These are phyloP conservation scores for Carex pumila DNA, from an alignment of 176 grass and related monocot genomes.

Conservation along the genomic window DNA sequence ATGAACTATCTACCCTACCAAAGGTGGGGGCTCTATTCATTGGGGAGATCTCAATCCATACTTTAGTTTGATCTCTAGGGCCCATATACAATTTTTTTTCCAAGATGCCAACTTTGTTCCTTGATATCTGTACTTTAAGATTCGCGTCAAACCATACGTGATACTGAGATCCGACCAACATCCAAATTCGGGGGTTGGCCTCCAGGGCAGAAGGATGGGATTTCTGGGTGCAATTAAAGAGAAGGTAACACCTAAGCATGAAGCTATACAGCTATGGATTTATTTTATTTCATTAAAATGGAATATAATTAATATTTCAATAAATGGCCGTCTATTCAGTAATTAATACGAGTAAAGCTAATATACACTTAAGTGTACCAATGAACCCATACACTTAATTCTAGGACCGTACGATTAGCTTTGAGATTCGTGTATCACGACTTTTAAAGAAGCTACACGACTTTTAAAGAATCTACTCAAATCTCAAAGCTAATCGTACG, in stretches of 20 bases:
- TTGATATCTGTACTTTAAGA: neutral
- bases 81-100: neutral
- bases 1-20: neutral
- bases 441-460: too few species aligned
- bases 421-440: too few species aligned
- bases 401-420: too few species aligned
- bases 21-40: neutral
- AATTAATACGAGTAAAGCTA: too few species aligned
- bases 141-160: neutral
- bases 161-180: slow-evolving; percentile 17
- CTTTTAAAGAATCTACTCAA: too few species aligned
- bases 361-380: too few species aligned
- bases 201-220: neutral
- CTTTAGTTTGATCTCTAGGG: slow-evolving; percentile 19
- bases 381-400: too few species aligned
- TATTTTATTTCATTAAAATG: neutral
- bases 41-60: slow-evolving; percentile 16
- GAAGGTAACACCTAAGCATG: neutral
- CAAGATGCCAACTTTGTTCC: neutral
- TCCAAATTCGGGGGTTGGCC: neutral
- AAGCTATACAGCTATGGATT: neutral
- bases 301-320: neutral
- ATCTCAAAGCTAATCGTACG: too few species aligned
- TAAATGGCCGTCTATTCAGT: neutral
- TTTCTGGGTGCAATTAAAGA: neutral